phyloP scores from a whole-genome alignment of 2,329 filamentous ascomycete species.

The Cladophialophora chaetospira region DNA sequence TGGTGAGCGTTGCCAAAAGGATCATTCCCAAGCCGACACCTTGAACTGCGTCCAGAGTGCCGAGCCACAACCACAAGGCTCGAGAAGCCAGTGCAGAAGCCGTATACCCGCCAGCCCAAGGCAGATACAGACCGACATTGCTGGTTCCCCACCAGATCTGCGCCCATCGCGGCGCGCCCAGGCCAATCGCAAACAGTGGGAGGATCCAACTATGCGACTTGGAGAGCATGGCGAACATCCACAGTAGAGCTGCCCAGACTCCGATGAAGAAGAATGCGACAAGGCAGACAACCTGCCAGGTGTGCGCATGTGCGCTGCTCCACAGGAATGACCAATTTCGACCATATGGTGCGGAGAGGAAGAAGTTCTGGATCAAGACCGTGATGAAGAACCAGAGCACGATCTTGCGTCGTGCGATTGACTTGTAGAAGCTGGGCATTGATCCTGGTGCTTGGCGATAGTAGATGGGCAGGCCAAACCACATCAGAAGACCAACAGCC shows the following conservation, averaged over 20 bases:
- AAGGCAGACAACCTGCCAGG: constrained; percentile 60
- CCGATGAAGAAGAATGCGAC: constrained; percentile 52
- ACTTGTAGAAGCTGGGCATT: constrained; percentile 66
- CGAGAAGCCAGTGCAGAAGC: constrained; percentile 57
- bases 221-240: constrained; percentile 56
- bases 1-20: constrained; percentile 64
- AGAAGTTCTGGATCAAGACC: constrained; percentile 68
- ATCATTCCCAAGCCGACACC: constrained; percentile 70
- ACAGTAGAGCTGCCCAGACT: constrained; percentile 59
- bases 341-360: constrained; percentile 65
- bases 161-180: constrained; percentile 66
- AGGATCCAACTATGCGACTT: constrained; percentile 66
- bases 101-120: constrained; percentile 61
- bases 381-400: constrained; percentile 68
- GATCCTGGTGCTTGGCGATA: constrained; percentile 66
- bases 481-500: constrained; percentile 57
- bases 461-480: constrained; percentile 65
- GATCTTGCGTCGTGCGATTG: constrained; percentile 63
- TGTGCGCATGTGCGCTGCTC: constrained; percentile 56
- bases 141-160: constrained; percentile 69
- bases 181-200: constrained; percentile 67
- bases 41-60: constrained; percentile 65
- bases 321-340: constrained; percentile 69
- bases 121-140: constrained; percentile 62
- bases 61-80: constrained; percentile 67